Conservation (phyloP, 2,329 filamentous ascomycete species). For the Xylaria sp. region DNA sequence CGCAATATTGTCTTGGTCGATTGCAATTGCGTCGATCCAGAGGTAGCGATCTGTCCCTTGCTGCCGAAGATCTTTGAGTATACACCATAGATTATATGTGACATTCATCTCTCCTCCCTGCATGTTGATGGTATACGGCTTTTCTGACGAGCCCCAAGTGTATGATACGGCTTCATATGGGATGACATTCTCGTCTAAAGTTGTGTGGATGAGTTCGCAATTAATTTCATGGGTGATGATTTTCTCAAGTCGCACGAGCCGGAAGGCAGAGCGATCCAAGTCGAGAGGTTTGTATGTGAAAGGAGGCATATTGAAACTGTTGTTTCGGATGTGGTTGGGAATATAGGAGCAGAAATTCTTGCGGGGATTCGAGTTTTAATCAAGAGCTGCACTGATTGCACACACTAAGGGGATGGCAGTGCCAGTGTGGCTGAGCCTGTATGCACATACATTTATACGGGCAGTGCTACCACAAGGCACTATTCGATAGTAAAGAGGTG, state of each 20-base stretch:
- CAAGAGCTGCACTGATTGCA: no score
- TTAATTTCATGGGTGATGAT: neutral
- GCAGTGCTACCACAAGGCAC: no score
- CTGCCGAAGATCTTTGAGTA: conserved; percentile 12
- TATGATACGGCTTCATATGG: conserved; percentile 30
- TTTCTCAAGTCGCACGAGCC: conserved; percentile 20
- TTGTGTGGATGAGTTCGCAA: conserved; percentile 25
- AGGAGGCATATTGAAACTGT: neutral
- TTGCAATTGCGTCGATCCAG: conserved; percentile 21
- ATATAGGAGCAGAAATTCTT: neutral
- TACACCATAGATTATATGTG: conserved; percentile 17
- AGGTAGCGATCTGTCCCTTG: conserved; percentile 14
- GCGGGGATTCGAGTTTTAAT: no score
- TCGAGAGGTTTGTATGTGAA: conserved; percentile 17
- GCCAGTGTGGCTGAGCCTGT: no score
- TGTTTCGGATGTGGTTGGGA: neutral
- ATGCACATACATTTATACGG: no score
- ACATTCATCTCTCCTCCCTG: conserved; percentile 1
- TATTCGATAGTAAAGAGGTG: no score
- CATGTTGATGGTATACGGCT: neutral
- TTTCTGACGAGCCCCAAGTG: conserved; percentile 19
- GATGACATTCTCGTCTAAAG: conserved; percentile 22
- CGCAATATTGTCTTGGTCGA: conserved; percentile 41
- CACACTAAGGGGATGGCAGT: no score
- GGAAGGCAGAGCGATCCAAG: conserved; percentile 7